A percentile compares a stretch with the other conserved stretches of the same genome.
Conservation (phyloP, 1,284 basidiomycete genomes). For the Leccinum griseonigrum region DNA sequence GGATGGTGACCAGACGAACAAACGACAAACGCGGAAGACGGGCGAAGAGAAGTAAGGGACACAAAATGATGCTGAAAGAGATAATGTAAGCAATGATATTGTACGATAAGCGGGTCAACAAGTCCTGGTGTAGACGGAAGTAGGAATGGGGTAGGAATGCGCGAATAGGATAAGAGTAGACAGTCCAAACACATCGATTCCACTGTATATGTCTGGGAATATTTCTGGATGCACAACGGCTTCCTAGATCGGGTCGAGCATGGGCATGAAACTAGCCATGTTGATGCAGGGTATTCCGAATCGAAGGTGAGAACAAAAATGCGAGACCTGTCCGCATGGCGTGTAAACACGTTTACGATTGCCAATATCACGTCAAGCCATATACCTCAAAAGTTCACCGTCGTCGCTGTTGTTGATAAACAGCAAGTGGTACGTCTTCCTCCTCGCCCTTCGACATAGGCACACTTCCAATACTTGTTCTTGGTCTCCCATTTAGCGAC, state of each 20-base stretch:
- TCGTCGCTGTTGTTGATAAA: constrained; percentile 72
- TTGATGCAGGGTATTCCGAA: constrained; percentile 10
- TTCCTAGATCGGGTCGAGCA: constrained; percentile 25
- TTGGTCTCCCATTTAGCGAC: constrained; percentile 40
- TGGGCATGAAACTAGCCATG: constrained; percentile 1
- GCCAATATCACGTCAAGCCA: neutral
- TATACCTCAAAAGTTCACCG: constrained; percentile 36
- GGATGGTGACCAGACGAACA: neutral
- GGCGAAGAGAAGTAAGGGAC: constrained; percentile 12
- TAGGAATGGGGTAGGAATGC: constrained; percentile 27
- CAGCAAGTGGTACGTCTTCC: constrained; percentile 72
- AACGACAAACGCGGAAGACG: constrained; percentile 1
- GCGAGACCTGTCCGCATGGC: constrained; percentile 9
- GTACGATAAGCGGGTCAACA: constrained; percentile 28
- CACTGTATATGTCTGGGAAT: constrained; percentile 23
- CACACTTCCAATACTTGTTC: constrained; percentile 35
- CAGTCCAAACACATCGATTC: constrained; percentile 19
- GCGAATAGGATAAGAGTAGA: constrained; percentile 26
- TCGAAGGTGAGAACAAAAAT: constrained; percentile 1
- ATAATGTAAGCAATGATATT: constrained; percentile 28
- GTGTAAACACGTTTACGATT: constrained; percentile 10
- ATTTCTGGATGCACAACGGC: constrained; percentile 24
- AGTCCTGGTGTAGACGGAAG: constrained; percentile 23
- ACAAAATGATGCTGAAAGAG: constrained; percentile 27
- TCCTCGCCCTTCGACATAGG: constrained; percentile 48